Percentiles rank a stretch among this genome's conserved stretches.
phyloP scores from a whole-genome alignment of 2,329 filamentous ascomycete genomes.

The Hypoxylon sp. region DNA sequence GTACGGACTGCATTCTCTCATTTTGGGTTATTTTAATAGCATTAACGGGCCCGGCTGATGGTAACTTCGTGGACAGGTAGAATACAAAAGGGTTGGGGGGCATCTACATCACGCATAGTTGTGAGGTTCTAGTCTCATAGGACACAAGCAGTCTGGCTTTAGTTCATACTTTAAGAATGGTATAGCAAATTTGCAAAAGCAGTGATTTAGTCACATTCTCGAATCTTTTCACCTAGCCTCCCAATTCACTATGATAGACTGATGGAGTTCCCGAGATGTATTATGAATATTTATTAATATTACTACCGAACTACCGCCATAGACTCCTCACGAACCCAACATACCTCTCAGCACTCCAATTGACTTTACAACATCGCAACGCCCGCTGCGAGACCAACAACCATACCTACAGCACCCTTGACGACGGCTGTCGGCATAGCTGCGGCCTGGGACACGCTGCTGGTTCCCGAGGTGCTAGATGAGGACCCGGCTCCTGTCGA shows the following conservation, averaged over 20 bases:
- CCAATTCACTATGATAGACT: no score
- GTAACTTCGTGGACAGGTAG: no score
- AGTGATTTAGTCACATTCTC: no score
- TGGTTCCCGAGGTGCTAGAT: constrained; percentile 19
- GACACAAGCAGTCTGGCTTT: no score
- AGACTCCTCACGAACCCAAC: constrained; percentile 3
- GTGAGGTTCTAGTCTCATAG: no score
- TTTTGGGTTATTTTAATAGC: not conserved
- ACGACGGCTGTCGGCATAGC: constrained; percentile 38
- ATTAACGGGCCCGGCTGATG: not conserved
- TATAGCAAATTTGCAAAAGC: no score
- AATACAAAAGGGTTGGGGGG: not conserved
- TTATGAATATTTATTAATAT: constrained; percentile 11
- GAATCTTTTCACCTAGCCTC: no score
- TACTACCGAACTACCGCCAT: constrained; percentile 15
- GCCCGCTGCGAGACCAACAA: constrained; percentile 40
- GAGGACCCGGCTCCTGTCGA: constrained; percentile 26
- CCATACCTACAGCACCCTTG: constrained; percentile 40
- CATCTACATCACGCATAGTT: no score
- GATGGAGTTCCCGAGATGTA: not conserved
- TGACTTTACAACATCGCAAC: constrained; percentile 39
- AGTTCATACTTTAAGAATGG: no score
- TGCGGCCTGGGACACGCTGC: constrained; percentile 36
- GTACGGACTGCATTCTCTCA: not conserved
- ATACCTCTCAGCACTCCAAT: not conserved